Evolutionary conservation across 495 filamentous ascomycete species (phyloP).

Genomic region (Annulohypoxylon bovei): DNA sequence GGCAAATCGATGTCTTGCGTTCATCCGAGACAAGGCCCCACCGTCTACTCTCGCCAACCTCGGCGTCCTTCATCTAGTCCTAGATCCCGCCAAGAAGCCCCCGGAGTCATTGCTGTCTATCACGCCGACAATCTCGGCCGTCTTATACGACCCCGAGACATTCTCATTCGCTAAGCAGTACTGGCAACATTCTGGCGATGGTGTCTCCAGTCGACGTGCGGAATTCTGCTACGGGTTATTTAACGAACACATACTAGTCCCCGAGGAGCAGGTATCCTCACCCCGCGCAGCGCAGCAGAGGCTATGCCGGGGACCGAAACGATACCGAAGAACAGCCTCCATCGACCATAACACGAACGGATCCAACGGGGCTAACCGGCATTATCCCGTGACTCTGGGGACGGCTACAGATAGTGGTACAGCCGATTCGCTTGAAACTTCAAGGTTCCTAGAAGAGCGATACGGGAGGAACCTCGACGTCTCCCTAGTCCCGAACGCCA

Average conservation of each 20-base stretch:
- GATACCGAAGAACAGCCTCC: constrained; percentile 73
- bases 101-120: constrained; percentile 57
- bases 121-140: constrained; percentile 67
- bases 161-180: constrained; percentile 82
- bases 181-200: constrained; percentile 98
- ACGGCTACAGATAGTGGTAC: constrained; percentile 31
- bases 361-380: constrained; percentile 20
- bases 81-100: constrained; percentile 60
- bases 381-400: constrained; percentile 26
- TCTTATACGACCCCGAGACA: constrained; percentile 73
- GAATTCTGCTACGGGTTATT: constrained; percentile 85
- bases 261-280: constrained; percentile 50
- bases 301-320: constrained; percentile 70
- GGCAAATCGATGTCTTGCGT: constrained; percentile 74
- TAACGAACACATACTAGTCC: constrained; percentile 73
- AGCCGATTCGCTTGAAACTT: constrained; percentile 68
- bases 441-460: constrained; percentile 89
- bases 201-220: constrained; percentile 88
- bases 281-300: constrained; percentile 49
- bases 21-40: constrained; percentile 69
- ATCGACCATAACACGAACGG: constrained; percentile 49
- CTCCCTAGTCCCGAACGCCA: constrained; percentile 80
- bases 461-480: constrained; percentile 91
- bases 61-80: constrained; percentile 73
- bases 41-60: constrained; percentile 59